Percentiles rank a stretch among this genome's conserved stretches.
Conservation (phyloP, 2,329 filamentous ascomycete genomes). For the Emmonsiellopsis sp. region DNA sequence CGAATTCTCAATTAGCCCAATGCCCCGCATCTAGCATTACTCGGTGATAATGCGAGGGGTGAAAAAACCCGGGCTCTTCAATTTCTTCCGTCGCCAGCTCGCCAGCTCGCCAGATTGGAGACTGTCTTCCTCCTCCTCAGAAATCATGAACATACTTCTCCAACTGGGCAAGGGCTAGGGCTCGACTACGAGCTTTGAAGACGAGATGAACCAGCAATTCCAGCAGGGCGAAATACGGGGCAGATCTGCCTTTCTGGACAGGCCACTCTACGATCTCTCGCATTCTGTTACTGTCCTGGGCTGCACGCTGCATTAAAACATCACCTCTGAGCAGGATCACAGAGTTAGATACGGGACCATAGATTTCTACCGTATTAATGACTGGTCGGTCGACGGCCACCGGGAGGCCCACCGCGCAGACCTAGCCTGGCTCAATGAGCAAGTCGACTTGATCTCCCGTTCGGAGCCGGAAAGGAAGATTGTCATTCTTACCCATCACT, state of each 20-base stretch:
- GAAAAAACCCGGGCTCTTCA: constrained; percentile 26
- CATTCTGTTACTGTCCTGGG: constrained; percentile 25
- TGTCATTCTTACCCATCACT: constrained; percentile 17
- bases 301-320: constrained; percentile 38
- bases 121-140: constrained; percentile 40
- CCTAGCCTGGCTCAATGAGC: constrained; percentile 16
- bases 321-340: constrained; percentile 25
- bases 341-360: constrained; percentile 32
- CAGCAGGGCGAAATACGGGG: background rate
- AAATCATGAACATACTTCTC: constrained; percentile 41
- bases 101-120: constrained; percentile 30
- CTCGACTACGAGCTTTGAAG: background rate
- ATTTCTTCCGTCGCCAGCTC: constrained; percentile 38
- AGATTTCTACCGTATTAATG: constrained; percentile 36
- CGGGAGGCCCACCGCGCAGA: constrained; percentile 11
- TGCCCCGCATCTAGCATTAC: constrained; percentile 39
- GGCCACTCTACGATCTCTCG: constrained; percentile 21
- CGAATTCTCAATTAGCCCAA: constrained; percentile 32
- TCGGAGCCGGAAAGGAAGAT: constrained; percentile 11
- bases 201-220: background rate
- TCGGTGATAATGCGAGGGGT: constrained; percentile 42
- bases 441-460: constrained; percentile 8
- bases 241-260: constrained; percentile 23
- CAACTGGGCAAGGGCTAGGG: constrained; percentile 5
- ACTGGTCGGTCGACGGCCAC: constrained; percentile 16